These are phyloP conservation scores for Endotrypanum monterogeii DNA, from an alignment of 208 protist species.

Conservation along the genomic window DNA sequence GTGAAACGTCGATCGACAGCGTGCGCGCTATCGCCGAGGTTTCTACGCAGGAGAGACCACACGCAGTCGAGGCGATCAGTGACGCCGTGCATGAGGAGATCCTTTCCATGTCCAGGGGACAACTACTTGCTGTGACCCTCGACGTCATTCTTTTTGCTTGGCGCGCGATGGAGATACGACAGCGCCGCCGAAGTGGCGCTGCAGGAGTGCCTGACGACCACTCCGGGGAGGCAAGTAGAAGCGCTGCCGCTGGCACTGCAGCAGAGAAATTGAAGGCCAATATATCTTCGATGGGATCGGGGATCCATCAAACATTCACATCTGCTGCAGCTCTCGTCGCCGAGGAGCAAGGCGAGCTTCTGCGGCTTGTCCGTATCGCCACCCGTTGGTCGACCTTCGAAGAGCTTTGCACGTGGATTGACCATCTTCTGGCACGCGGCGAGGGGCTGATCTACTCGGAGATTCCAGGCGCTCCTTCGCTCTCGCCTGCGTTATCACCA, in stretches of 20 bases:
- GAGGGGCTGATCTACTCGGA: too few species aligned
- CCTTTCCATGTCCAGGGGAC: neutral
- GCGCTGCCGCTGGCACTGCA: neutral
- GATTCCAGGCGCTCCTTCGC: neutral
- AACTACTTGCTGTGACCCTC: constrained; percentile 5
- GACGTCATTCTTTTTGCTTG: constrained; percentile 20
- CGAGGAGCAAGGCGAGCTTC: constrained; percentile 5
- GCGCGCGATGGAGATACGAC: constrained; percentile 14
- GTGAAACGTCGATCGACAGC: neutral
- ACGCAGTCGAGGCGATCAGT: too few species aligned
- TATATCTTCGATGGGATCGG: neutral
- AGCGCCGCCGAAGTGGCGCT: neutral
- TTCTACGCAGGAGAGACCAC: neutral
- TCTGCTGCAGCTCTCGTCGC: neutral
- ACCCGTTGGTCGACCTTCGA: constrained; percentile 7
- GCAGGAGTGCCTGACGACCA: neutral
- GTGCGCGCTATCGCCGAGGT: constrained; percentile 5
- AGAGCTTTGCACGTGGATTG: constrained; percentile 10
- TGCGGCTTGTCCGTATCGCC: constrained; percentile 10
- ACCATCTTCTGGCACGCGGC: neutral
- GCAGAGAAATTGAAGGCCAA: neutral
- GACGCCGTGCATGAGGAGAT: neutral
- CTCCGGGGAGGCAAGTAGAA: neutral
- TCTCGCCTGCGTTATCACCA: neutral
- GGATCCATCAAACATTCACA: neutral